These are phyloP conservation scores for Dactylellina cionopaga DNA, from an alignment of 2,329 filamentous ascomycete species.

Conservation along the genomic window DNA sequence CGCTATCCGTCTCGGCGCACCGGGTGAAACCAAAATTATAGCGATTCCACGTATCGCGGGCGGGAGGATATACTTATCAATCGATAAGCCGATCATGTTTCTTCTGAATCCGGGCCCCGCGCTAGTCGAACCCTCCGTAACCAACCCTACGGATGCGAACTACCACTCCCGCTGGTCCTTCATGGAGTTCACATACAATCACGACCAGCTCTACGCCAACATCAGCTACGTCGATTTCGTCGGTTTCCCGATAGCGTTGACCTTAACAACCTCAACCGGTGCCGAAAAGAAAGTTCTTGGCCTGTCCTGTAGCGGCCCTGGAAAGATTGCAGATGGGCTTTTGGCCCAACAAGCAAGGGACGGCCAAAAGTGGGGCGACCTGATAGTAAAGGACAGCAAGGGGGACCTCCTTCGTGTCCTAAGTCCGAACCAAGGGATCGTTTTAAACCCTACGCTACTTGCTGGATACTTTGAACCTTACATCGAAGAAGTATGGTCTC, in stretches of 20 bases:
- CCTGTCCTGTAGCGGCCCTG: conserved; percentile 69
- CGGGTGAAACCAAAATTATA: conserved; percentile 70
- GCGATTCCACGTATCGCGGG: conserved; percentile 76
- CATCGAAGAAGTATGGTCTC: conserved; percentile 63
- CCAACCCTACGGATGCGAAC: conserved; percentile 72
- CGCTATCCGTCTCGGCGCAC: conserved; percentile 71
- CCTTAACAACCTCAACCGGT: conserved; percentile 63
- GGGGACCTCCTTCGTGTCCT: conserved; percentile 61
- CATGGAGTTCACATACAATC: conserved; percentile 75
- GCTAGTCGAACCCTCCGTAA: conserved; percentile 76
- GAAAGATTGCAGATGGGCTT: conserved; percentile 67
- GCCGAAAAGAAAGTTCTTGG: conserved; percentile 67
- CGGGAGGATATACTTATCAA: conserved; percentile 77
- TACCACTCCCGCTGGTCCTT: conserved; percentile 73
- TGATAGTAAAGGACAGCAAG: conserved; percentile 64
- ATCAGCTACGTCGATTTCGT: conserved; percentile 82
- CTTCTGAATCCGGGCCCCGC: conserved; percentile 76
- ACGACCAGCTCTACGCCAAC: conserved; percentile 71
- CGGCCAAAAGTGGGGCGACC: conserved; percentile 70
- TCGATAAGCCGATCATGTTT: conserved; percentile 72
- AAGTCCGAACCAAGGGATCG: conserved; percentile 61
- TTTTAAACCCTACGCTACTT: conserved; percentile 62
- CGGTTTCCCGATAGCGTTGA: conserved; percentile 70
- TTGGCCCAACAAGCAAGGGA: conserved; percentile 68
- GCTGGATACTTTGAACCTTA: conserved; percentile 64